Conservation (phyloP, 345 rosid species). For the Sisymbrium irio region DNA sequence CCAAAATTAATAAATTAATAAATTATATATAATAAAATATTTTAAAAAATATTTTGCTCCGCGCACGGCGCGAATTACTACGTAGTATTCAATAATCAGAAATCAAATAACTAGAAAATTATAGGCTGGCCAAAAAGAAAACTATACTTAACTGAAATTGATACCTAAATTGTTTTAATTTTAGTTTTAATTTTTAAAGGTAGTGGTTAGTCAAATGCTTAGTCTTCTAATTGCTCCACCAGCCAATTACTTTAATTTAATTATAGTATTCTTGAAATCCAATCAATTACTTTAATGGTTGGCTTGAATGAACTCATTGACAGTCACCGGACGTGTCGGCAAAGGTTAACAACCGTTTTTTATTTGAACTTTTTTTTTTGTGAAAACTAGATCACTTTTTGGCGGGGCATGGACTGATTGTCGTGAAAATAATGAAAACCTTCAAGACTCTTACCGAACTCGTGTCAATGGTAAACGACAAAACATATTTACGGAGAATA, state of each 20-base stretch:
- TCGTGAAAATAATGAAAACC: too few relatives aligned
- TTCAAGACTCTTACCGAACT: too few relatives aligned
- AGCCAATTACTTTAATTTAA: not conserved
- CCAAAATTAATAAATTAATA: too few relatives aligned
- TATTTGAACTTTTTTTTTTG: too few relatives aligned
- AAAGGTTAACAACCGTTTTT: not conserved
- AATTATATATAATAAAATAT: too few relatives aligned
- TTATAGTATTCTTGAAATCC: not conserved
- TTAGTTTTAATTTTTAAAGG: not conserved
- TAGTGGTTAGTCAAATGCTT: not conserved
- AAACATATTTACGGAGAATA: too few relatives aligned
- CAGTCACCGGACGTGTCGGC: not conserved
- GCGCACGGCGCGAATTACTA: too few relatives aligned
- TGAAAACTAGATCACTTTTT: too few relatives aligned
- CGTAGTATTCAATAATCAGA: not conserved
- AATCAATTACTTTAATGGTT: not conserved
- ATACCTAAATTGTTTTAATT: not conserved
- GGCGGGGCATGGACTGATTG: too few relatives aligned
- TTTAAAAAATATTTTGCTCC: too few relatives aligned
- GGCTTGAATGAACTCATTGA: conserved; percentile 12
- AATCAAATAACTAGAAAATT: not conserved
- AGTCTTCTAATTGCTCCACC: not conserved
- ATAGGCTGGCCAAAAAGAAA: not conserved
- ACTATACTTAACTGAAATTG: not conserved
- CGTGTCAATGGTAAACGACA: too few relatives aligned